Base-by-base conservation (phyloP, 192 early-diverging fungal genomes). In the Gamsiella multidivaricata region DNA sequence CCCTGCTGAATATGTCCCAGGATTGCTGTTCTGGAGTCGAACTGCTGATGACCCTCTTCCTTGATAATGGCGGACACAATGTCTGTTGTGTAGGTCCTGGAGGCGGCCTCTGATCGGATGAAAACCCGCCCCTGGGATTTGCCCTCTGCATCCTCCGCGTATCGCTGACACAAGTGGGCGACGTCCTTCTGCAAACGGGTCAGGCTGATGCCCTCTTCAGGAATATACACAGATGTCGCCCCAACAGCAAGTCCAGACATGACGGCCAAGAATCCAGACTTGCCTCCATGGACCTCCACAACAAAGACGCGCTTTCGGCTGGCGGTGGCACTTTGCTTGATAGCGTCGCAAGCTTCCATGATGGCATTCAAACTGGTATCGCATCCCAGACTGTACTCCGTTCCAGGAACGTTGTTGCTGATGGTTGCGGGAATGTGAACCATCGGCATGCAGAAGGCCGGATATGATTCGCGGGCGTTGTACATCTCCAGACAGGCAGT, bases 1-100 rank as follows among this genome's bases (percentile, higher is more conserved):
- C 97, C 97, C 79, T 99, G 97, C 79, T 98, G 97, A 60, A 96
- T 84, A 65, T 99, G 97, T 22, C 97, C 97, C 34, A 99, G 85
- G 7, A 96, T 91, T 14, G 96, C 87, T 11, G 95, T 95, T 45
- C 93, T 88, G 0, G 94, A 93, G 80, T 96, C 96, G 76, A 94
- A 99, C 69, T 96, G 88, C 1, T 91, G 93, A 41, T 89, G 83
- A 22, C 93, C 92, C 79, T 99, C 97, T 20, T 92, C 91, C 54
- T 91, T 87, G 74, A 97, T 85, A 42, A 99, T 98, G 25, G 82
- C 84, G 8, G 91, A 88, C 15, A 98, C 88, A 56, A 95, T 90
- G 29, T 96, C 89, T 2, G 97, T 99, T 9, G 94, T 92, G 84
- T 99, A 99, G 0, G 93, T 93, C 45, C 85, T 85, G 15, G 88